phyloP scores from a whole-genome alignment of 2,329 filamentous ascomycete species.

The Aspergillus latus region DNA sequence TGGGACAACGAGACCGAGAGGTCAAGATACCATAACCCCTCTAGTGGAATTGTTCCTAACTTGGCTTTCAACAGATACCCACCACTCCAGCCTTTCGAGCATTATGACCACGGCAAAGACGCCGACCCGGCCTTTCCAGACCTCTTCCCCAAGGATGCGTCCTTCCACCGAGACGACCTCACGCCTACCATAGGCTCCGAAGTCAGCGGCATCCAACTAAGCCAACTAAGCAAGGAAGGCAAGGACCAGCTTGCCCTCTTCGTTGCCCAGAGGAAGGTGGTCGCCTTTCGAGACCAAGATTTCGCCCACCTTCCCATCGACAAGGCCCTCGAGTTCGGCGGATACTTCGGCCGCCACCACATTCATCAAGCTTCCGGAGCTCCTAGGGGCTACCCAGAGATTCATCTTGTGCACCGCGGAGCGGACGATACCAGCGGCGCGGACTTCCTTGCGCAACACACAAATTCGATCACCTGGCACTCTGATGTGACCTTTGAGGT shows the following conservation, averaged over 20 bases:
- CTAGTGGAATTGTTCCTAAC: neutral
- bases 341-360: constrained; percentile 78
- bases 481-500: constrained; percentile 84
- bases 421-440: constrained; percentile 61
- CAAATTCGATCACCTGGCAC: constrained; percentile 85
- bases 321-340: constrained; percentile 66
- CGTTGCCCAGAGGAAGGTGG: constrained; percentile 61
- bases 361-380: constrained; percentile 78
- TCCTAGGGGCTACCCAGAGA: constrained; percentile 69
- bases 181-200: constrained; percentile 75
- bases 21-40: constrained; percentile 18
- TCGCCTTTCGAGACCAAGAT: constrained; percentile 75
- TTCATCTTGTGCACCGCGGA: constrained; percentile 76
- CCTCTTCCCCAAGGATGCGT: constrained; percentile 53
- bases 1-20: constrained; percentile 60
- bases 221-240: constrained; percentile 63
- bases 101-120: constrained; percentile 73
- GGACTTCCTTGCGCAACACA: constrained; percentile 66
- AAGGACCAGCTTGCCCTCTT: constrained; percentile 70
- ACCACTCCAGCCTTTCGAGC: constrained; percentile 67
- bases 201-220: constrained; percentile 69
- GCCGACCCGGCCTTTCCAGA: constrained; percentile 69
- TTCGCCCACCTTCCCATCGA: constrained; percentile 68
- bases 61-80: constrained; percentile 49
- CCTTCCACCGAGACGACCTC: constrained; percentile 56